A percentile compares a stretch with the other conserved stretches of the same genome.
Evolutionary conservation across 139 green algal genomes (phyloP).

Genomic region (Tetradesmus lagerheimii): DNA sequence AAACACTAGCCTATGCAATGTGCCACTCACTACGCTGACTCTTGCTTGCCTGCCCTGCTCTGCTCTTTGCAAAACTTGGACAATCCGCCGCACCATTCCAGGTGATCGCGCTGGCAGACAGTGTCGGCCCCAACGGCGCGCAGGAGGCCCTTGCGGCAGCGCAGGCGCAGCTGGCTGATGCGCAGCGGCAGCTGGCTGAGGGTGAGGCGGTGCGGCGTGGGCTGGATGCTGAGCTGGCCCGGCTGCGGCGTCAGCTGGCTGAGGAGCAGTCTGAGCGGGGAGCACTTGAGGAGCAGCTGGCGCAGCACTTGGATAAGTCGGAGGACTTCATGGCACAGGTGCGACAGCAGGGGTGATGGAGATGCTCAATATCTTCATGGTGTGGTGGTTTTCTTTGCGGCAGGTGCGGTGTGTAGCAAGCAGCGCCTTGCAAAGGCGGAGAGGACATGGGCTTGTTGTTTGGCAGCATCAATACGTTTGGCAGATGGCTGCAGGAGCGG

Average conservation of each 20-base stretch:
- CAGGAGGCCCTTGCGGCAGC: constrained; percentile 28
- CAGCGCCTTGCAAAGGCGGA: too few species aligned
- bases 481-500: too few species aligned
- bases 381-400: too few species aligned
- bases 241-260: constrained; percentile 51
- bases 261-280: constrained; percentile 59
- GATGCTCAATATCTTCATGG: background rate
- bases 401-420: too few species aligned
- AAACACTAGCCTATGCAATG: background rate
- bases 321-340: constrained; percentile 41
- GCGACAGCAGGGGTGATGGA: background rate
- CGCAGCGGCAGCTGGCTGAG: constrained; percentile 51
- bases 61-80: background rate
- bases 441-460: too few species aligned
- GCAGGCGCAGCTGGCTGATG: constrained; percentile 46
- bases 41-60: background rate
- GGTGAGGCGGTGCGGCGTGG: background rate
- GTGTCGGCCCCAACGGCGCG: background rate
- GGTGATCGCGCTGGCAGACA: constrained; percentile 37
- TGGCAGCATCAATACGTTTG: too few species aligned
- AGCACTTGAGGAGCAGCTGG: constrained; percentile 42
- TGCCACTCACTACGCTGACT: background rate
- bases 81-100: background rate
- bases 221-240: constrained; percentile 44
- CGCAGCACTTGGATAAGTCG: constrained; percentile 32